Evolutionary conservation across 495 filamentous ascomycete genomes (phyloP), one percentile per base, ranked within the genome.

Genomic region (Talaromyces thailandensis): DNA sequence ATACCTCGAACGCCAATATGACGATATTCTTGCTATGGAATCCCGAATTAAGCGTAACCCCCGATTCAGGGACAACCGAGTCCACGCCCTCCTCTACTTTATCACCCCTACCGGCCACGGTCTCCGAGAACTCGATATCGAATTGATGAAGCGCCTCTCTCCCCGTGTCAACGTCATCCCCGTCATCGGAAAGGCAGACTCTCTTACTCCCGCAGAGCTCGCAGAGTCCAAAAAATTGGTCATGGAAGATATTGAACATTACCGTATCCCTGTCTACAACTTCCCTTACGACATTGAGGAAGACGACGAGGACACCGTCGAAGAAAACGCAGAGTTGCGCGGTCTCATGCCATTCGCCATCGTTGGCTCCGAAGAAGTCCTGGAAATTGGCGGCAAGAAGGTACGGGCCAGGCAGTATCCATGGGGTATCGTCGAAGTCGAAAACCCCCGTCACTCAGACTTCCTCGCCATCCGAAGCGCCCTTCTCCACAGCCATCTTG

Each of bases 11-110:
- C 85, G 93, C 76, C 93, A 98, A 86, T 98, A 97, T 79, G 94
- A 98, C 79, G 92, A 98, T 71, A 98, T 98, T 78, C 84, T 98
- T 60, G 94, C 94, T 43, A 93, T 96, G 81, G 94, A 98, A 79
- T 98, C 94, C 67, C 92, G 94, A 82, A 98, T 98, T 81, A 98
- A 98, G 88, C 94, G 94, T 89, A 98, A 98, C 80, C 95, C 94
- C 62, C 86, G 94, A 70, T 98, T 98, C 86, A 87, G 95, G 70
- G 94, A 98, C 78, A 97, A 98, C 79, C 91, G 94, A 78, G 92
- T 98, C 40, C 94, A 98, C 70, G 94, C 91, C 63, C 86, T 98
- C 68, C 86, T 98, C 67, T 98, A 98, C 83, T 98, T 98, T 80
- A 97, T 98, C 80, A 95, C 94, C 66, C 94, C 94, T 29, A 98